Evolutionary conservation across 192 early-diverging fungal genomes (phyloP), one percentile per base, ranked within the genome.

Genomic region (Mortierella antarctica): DNA sequence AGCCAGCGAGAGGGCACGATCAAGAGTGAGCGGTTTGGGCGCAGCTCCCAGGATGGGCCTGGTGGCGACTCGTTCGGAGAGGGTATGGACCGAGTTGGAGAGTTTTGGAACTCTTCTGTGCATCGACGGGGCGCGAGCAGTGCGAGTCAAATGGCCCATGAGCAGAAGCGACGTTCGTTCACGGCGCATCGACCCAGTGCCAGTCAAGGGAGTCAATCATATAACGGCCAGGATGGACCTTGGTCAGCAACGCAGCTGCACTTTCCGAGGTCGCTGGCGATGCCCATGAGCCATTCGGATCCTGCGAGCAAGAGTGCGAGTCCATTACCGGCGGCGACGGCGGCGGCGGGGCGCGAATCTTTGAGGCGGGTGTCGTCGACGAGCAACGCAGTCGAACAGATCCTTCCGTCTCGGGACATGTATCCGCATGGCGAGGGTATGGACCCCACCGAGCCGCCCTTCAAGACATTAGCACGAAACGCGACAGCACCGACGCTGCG

Each of bases 51-150:
- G 51, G 69, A 66, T 61, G 74, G 52, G 15, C 50, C 52, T 0
- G 63, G 23, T 1, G 52, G 65, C 5, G 60, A 68, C 11, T 50
- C 49, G 7, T 68, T 63, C 58, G 53, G 56, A 14, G 77, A 80
- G 39, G 70, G 31, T 1, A 50, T 55, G 6, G 69, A 79, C 44
- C 62, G 67, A 12, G 59, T 72, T 0, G 60, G 70, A 0, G 77
- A 72, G 11, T 59, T 62, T 2, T 67, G 70, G 70, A 31, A 42
- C n/a, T 41, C 23, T 15, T 7, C 20, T 51, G n/a, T 9, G 2
- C 70, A 71, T 40, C 69, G 53, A 51, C 69, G 77, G 21, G 70
- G 68, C 3, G 70, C 54, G 6, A 80, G 70, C 46, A 71, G 51
- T 67, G 64, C 59, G 7, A 72, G 77, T 52, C 70, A 71, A 4